Conservation (phyloP, 2,329 filamentous ascomycete genomes). For the Rhynchosporium graminicola region DNA sequence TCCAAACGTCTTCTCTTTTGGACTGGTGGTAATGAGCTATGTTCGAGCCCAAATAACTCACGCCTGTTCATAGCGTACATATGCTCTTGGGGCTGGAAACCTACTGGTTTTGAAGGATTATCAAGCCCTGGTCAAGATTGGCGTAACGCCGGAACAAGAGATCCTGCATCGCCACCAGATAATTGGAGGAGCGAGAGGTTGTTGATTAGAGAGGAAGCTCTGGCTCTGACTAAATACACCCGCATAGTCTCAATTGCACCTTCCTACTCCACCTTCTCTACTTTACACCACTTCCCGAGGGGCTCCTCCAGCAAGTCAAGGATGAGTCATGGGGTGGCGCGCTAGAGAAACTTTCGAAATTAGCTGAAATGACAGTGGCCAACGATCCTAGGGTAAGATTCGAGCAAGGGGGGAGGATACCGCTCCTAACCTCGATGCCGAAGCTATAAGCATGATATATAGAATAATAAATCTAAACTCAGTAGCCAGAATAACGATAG, state of each 20-base stretch:
- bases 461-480: slow-evolving; percentile 3
- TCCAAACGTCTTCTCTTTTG: slow-evolving; percentile 13
- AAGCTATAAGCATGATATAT: not conserved
- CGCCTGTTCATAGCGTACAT: not conserved
- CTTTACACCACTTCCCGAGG: slow-evolving; percentile 6
- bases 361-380: slow-evolving; percentile 9
- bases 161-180: not conserved
- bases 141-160: slow-evolving; percentile 16
- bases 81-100: not conserved
- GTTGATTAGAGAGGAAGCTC: too few species aligned
- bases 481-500: not conserved
- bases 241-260: too few species aligned
- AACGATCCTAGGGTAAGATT: slow-evolving; percentile 15
- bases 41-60: not conserved
- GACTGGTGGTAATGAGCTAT: slow-evolving; percentile 3
- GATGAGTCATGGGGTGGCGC: slow-evolving; percentile 12
- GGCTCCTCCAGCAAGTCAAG: slow-evolving; percentile 10
- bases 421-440: not conserved
- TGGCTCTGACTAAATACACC: too few species aligned
- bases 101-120: slow-evolving; percentile 12
- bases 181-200: too few species aligned
- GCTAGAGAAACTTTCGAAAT: slow-evolving; percentile 1
- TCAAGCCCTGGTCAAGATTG: slow-evolving; percentile 8
- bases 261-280: not conserved
- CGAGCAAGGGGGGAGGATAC: not conserved